Evolutionary conservation across 1,139 yeast genomes (phyloP).

Genomic region (Candida sojae): DNA sequence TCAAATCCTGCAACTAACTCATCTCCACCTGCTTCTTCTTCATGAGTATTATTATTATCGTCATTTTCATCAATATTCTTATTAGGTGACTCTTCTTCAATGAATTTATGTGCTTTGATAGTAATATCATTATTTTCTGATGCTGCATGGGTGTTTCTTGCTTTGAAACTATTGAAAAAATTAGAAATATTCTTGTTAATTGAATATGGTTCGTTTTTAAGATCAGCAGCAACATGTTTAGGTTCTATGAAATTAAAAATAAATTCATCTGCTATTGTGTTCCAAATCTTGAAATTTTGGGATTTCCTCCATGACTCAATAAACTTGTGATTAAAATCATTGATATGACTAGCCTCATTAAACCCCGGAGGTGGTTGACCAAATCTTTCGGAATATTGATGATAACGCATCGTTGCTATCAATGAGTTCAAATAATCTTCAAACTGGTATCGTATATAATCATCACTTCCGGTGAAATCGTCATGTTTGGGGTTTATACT

Average conservation of each 20-base stretch:
- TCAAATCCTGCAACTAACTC: conserved; percentile 15
- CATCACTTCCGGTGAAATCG: conserved; percentile 73
- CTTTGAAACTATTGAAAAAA: conserved; percentile 30
- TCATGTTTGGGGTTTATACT: conserved; percentile 11
- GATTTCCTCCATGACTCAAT: conserved; percentile 66
- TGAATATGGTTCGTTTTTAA: conserved; percentile 18
- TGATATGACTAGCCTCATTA: conserved; percentile 29
- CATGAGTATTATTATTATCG: conserved; percentile 12
- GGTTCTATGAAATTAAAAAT: conserved; percentile 88
- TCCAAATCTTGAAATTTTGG: conserved; percentile 70
- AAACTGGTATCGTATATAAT: conserved; percentile 81
- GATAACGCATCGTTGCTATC: conserved; percentile 70
- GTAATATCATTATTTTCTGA: conserved; percentile 4
- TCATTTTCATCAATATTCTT: conserved; percentile 9
- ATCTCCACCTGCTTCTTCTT: conserved; percentile 7
- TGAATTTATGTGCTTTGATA: conserved; percentile 20
- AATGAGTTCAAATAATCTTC: conserved; percentile 86
- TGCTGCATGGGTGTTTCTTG: conserved; percentile 6
- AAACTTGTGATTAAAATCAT: conserved; percentile 55
- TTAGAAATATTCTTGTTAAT: conserved; percentile 21
- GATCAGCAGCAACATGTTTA: conserved; percentile 52
- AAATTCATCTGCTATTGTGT: conserved; percentile 78
- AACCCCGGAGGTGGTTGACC: conserved; percentile 48
- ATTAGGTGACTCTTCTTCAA: conserved; percentile 12
- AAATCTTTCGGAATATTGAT: conserved; percentile 54